phyloP scores from a whole-genome alignment of 192 early-diverging fungal species.

The Coemansia sp. region DNA sequence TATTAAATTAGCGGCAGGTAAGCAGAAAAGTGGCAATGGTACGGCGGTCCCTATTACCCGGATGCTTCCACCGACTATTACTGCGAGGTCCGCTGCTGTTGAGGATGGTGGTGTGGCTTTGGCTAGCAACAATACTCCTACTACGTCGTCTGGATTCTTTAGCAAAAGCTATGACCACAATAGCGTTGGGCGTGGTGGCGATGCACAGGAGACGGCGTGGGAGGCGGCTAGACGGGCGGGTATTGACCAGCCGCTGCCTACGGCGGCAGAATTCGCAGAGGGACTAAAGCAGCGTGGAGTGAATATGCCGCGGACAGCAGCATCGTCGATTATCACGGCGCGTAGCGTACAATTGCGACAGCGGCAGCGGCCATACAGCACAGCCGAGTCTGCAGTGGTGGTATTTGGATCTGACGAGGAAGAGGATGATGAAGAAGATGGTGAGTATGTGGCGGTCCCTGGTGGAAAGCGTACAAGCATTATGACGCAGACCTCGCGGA shows the following conservation, averaged over 20 bases:
- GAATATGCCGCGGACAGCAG: constrained; percentile 21
- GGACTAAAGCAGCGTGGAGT: constrained; percentile 40
- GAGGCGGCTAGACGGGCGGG: constrained; percentile 33
- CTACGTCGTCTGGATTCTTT: constrained; percentile 2
- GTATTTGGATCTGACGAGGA: constrained; percentile 19
- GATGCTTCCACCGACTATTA: constrained; percentile 12
- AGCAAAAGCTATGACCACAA: not conserved
- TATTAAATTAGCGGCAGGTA: constrained; percentile 22
- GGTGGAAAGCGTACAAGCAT: not conserved
- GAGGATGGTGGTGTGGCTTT: not conserved
- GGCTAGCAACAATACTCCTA: not conserved
- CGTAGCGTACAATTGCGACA: constrained; percentile 7
- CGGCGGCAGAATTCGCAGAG: constrained; percentile 20
- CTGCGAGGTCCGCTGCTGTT: constrained; percentile 10
- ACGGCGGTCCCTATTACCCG: constrained; percentile 30
- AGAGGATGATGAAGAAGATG: not conserved
- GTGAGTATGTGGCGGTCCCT: not conserved
- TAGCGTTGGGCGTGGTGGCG: not conserved
- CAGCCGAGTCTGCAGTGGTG: constrained; percentile 20
- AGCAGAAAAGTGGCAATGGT: constrained; percentile 13
- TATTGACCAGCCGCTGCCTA: constrained; percentile 28
- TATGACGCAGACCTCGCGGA: constrained; percentile 9
- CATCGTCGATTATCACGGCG: constrained; percentile 25
- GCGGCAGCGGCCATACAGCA: constrained; percentile 14
- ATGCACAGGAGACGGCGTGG: not conserved